A percentile compares a stretch with the other conserved stretches of the same genome.
Evolutionary conservation across 148 eudicot species (phyloP).

Genomic region (Persicaria maculosa): DNA sequence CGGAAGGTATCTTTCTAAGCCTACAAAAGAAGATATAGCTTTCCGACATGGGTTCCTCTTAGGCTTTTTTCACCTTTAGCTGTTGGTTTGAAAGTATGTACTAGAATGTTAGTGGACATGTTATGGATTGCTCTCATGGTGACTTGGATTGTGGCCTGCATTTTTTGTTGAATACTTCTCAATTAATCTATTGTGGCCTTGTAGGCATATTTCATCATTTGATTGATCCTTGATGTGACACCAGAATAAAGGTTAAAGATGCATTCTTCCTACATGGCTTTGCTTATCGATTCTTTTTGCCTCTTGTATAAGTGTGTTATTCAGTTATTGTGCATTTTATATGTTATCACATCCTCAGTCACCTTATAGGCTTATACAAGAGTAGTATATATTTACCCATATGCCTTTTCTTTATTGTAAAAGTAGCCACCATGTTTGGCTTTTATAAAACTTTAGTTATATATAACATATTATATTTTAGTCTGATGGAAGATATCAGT

Average conservation of each 20-base stretch:
- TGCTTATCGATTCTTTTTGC: neutral
- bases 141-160: neutral
- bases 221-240: neutral
- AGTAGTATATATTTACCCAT: neutral
- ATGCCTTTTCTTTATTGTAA: neutral
- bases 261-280: neutral
- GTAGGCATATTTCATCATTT: neutral
- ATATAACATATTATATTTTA: neutral
- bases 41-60: neutral
- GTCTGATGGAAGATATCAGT: neutral
- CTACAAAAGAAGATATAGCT: neutral
- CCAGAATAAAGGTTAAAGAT: neutral
- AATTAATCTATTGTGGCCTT: neutral
- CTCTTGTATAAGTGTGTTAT: neutral
- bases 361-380: neutral
- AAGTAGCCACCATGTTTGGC: neutral
- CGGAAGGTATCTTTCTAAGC: slow-evolving; percentile 31
- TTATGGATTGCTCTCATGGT: neutral
- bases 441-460: neutral
- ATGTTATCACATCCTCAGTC: neutral
- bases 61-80: neutral
- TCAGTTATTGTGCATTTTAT: neutral
- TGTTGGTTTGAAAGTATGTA: neutral
- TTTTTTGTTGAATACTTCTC: neutral
- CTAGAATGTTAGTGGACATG: neutral